phyloP scores from a whole-genome alignment of 805 yeast species.

The Debaryomyces tyrocola region DNA sequence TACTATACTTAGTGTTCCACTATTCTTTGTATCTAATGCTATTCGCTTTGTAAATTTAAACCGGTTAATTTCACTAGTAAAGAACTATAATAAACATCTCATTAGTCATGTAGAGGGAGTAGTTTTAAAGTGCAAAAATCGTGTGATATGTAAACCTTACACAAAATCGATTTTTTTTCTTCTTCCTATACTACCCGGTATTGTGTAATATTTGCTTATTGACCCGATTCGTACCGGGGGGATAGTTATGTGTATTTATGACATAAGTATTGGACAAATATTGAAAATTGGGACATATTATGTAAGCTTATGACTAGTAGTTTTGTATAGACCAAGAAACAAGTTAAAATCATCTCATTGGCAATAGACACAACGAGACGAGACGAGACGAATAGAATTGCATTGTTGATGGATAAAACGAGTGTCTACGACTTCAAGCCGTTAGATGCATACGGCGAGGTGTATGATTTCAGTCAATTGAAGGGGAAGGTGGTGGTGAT shows the following conservation, averaged over 20 bases:
- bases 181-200: neutral
- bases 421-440: constrained; percentile 66
- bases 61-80: too few species aligned
- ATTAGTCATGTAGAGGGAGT: neutral
- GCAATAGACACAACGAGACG: neutral
- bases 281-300: too few species aligned
- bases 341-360: too few species aligned
- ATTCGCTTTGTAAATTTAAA: too few species aligned
- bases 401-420: neutral
- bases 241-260: too few species aligned
- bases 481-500: constrained; percentile 80
- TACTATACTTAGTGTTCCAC: too few species aligned
- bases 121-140: neutral
- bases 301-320: too few species aligned
- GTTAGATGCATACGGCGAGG: constrained; percentile 57
- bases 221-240: too few species aligned
- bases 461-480: constrained; percentile 57
- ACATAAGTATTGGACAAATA: too few species aligned
- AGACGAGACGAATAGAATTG: neutral
- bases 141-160: neutral
- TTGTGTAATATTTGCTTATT: neutral
- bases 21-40: too few species aligned
- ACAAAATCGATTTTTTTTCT: neutral
- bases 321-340: too few species aligned
- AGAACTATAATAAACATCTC: too few species aligned